phyloP scores from a whole-genome alignment of 768 basidiomycete species.

The Mycena leptocephala region DNA sequence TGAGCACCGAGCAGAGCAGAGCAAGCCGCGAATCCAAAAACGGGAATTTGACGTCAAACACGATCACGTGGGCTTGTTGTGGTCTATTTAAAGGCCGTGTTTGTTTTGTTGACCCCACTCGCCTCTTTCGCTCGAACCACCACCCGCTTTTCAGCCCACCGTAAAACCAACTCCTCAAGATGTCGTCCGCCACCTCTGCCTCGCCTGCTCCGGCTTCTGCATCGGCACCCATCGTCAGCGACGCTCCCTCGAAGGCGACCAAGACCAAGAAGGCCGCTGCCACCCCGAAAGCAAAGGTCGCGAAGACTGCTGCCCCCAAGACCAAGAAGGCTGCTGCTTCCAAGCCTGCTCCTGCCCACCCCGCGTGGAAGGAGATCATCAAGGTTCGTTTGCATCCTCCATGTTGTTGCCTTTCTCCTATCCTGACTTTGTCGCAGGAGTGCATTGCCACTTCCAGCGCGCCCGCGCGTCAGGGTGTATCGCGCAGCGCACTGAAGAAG shows the following conservation, averaged over 20 bases:
- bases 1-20: too few relatives aligned
- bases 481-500: slow-evolving; percentile 87
- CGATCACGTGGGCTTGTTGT: slow-evolving; percentile 3
- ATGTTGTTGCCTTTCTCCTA: neutral
- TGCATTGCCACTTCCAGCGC: slow-evolving; percentile 79
- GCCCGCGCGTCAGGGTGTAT: slow-evolving; percentile 67
- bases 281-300: slow-evolving; percentile 53
- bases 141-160: neutral
- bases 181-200: slow-evolving; percentile 26
- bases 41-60: neutral
- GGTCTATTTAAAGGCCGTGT: neutral
- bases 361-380: slow-evolving; percentile 74
- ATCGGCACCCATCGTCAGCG: slow-evolving; percentile 4
- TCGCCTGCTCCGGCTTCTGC: slow-evolving; percentile 36
- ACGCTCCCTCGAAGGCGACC: neutral
- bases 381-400: slow-evolving; percentile 48
- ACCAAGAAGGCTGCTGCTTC: slow-evolving; percentile 25
- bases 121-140: neutral
- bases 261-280: slow-evolving; percentile 26
- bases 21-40: too few relatives aligned
- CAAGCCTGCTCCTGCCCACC: slow-evolving; percentile 52
- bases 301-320: slow-evolving; percentile 45
- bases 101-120: neutral
- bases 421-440: slow-evolving; percentile 63
- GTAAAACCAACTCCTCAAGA: neutral